Evolutionary conservation across 176 grass and related monocot species (phyloP).

Genomic region (Eragrostis curvula): DNA sequence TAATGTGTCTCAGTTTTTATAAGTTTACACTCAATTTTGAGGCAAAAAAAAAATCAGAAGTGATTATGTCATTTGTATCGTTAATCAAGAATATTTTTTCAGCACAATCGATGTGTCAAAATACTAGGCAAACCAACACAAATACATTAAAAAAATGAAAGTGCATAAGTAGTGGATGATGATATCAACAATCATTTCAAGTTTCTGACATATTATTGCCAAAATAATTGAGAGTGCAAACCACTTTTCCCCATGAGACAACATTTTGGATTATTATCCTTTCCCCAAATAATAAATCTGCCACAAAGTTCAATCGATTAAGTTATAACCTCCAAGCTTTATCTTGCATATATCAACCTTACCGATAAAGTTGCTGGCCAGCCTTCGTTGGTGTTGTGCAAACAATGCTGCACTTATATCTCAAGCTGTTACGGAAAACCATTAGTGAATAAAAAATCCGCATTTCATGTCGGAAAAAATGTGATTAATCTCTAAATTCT

Average conservation of each 20-base stretch:
- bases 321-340: background rate
- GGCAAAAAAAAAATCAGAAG: background rate
- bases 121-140: too few relatives aligned
- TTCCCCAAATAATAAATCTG: background rate
- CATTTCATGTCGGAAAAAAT: background rate
- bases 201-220: background rate
- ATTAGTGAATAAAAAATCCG: background rate
- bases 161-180: conserved; percentile 32
- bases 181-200: background rate
- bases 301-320: background rate
- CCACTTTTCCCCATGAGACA: background rate
- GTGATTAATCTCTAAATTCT: background rate
- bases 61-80: background rate
- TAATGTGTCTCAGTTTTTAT: background rate
- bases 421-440: background rate
- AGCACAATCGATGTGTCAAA: background rate
- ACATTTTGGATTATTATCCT: background rate
- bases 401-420: background rate
- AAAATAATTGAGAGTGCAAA: background rate
- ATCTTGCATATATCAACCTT: background rate
- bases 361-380: too few relatives aligned
- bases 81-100: background rate
- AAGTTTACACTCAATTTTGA: background rate
- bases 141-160: background rate
- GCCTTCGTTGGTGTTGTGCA: background rate